Evolutionary conservation across 2,329 filamentous ascomycete genomes (phyloP), one percentile per base, ranked within the genome.

Genomic region (Fusarium tricinctum): DNA sequence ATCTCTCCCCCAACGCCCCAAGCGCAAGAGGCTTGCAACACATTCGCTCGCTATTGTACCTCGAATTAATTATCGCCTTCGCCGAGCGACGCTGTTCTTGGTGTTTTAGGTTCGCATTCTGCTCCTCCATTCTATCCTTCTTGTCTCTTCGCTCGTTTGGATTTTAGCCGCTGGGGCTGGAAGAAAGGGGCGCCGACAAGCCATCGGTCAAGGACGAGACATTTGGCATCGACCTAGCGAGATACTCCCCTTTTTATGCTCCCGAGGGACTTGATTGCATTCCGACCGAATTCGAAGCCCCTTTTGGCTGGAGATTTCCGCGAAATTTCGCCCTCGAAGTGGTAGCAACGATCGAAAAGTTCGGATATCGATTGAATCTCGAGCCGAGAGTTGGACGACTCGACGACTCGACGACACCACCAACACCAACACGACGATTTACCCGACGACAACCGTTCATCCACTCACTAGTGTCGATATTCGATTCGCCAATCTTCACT

Each of bases 11-110:
- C 53, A 54, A 54, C 58, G 38, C 55, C 51, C 46, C 42, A 46
- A 68, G 58, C 38, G 46, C 47, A 68, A 69, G 66, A 69, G 66
- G 61, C 40, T 61, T 66, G 61, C 51, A 49, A 66, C 42, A 69
- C 66, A 58, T 50, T 69, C 66, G 66, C 66, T 69, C 66, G 66
- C 66, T 69, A 50, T 50, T 60, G 52, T 43, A 55, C 19, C 28
- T 45, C 38, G 20, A 65, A 50, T 38, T 62, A 63, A 56, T 43
- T 35, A 51, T 39, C 35, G 42, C 44, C 28, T 49, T 44, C 30
- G n/a, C 59, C 40, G 45, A 49, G 23, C 54, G 44, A 53, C 35
- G 35, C 26, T 35, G 32, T 46, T 64, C 12, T 46, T 51, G 59
- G 51, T 64, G 45, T 50, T 51, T 64, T 45, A 30, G 26, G 19